Conservation (phyloP, 257 asterid genomes). For the Verbena officinalis region DNA sequence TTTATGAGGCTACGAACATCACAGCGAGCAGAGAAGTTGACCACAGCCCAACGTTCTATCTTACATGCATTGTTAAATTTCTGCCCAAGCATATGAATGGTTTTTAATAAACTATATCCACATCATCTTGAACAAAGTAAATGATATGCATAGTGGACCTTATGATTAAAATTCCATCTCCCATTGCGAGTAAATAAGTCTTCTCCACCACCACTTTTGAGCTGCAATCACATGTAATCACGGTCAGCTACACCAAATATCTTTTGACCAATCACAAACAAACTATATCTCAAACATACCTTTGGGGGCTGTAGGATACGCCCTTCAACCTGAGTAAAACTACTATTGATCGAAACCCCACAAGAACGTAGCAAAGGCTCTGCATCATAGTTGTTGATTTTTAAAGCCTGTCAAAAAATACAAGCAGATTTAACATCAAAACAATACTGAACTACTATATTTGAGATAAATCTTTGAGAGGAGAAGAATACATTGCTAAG, state of each 20-base stretch:
- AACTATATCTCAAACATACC: conserved; percentile 37
- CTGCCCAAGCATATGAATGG: conserved; percentile 39
- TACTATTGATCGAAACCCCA: conserved; percentile 64
- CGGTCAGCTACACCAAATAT: conserved; percentile 6
- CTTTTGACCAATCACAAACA: neutral
- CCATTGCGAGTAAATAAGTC: conserved; percentile 81
- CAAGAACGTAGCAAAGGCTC: conserved; percentile 83
- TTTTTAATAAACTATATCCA: neutral
- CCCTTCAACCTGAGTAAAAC: conserved; percentile 83
- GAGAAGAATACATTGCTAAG: conserved; percentile 57
- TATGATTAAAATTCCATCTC: conserved; percentile 83
- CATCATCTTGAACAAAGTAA: conserved; percentile 14
- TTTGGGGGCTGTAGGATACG: conserved; percentile 84
- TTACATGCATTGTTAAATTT: conserved; percentile 59
- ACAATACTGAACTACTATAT: neutral
- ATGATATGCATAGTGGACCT: conserved; percentile 39
- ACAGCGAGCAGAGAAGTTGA: conserved; percentile 91
- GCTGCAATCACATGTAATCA: conserved; percentile 46
- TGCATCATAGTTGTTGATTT: conserved; percentile 71
- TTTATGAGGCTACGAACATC: conserved; percentile 56
- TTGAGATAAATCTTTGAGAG: neutral
- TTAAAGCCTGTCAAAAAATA: conserved; percentile 62
- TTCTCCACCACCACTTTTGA: conserved; percentile 85
- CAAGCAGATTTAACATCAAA: conserved; percentile 8
- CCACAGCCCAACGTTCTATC: conserved; percentile 89